A percentile compares a stretch with the other conserved stretches of the same genome.
Evolutionary conservation across 768 basidiomycete genomes (phyloP).

Genomic region (Rhodocollybia butyracea): DNA sequence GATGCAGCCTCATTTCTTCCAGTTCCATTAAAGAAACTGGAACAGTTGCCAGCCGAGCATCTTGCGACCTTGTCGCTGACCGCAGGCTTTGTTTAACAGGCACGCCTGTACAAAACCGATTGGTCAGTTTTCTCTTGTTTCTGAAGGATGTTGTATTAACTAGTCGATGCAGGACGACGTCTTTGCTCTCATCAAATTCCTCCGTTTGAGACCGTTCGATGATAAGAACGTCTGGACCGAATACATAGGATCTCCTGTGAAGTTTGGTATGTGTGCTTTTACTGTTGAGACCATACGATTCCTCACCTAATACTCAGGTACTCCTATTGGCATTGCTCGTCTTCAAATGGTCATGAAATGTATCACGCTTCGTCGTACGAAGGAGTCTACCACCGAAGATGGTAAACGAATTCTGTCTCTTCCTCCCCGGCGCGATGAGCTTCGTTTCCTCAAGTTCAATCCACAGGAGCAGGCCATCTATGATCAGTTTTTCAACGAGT

Average conservation of each 20-base stretch:
- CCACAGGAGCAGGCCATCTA: slow-evolving; percentile 82
- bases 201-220: slow-evolving; percentile 88
- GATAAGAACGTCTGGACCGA: slow-evolving; percentile 93
- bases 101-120: slow-evolving; percentile 98
- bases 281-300: too few relatives aligned
- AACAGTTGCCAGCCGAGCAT: slow-evolving; percentile 92
- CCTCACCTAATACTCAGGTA: too few relatives aligned
- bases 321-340: slow-evolving; percentile 86
- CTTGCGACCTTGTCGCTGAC: slow-evolving; percentile 92
- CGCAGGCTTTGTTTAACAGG: slow-evolving; percentile 94
- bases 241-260: slow-evolving; percentile 89
- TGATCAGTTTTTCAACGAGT: slow-evolving; percentile 83
- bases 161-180: slow-evolving; percentile 99
- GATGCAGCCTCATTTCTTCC: neutral
- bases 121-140: too few relatives aligned
- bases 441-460: slow-evolving; percentile 83
- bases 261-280: too few relatives aligned
- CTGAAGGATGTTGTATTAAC: too few relatives aligned
- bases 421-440: slow-evolving; percentile 87
- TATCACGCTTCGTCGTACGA: slow-evolving; percentile 94
- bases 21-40: slow-evolving; percentile 96
- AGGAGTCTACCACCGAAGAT: slow-evolving; percentile 78
- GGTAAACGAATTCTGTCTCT: slow-evolving; percentile 85
- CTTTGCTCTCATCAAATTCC: slow-evolving; percentile 94
- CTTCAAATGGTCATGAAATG: slow-evolving; percentile 96